phyloP scores from a whole-genome alignment of 2,329 filamentous ascomycete species.

The Penicillium aurantiogriseum region DNA sequence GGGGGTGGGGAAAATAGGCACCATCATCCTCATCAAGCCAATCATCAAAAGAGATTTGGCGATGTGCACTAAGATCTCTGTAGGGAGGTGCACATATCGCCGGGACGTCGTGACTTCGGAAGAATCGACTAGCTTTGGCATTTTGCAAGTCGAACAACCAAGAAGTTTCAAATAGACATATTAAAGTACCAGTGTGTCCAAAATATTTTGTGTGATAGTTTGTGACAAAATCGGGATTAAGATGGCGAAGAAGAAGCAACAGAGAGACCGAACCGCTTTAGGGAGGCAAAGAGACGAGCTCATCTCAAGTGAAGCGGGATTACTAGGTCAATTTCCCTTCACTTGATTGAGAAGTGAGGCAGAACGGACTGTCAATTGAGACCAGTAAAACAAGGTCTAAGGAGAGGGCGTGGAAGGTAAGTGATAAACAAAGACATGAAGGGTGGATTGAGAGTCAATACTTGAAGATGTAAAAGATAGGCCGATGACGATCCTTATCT shows the following conservation, averaged over 20 bases:
- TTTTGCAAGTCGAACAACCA: not conserved
- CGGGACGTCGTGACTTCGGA: not conserved
- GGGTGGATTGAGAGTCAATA: not conserved
- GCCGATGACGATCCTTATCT: slow-evolving; percentile 7
- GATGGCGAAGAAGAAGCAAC: not conserved
- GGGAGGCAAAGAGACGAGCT: not conserved
- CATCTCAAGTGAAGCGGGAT: not conserved
- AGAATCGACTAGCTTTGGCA: not conserved
- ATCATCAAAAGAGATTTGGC: not conserved
- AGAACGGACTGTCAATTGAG: not conserved
- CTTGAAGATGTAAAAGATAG: not conserved
- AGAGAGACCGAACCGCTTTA: not conserved
- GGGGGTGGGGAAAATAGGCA: no score
- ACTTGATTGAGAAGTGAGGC: not conserved
- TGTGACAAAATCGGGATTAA: not conserved
- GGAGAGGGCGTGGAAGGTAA: not conserved
- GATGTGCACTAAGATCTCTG: slow-evolving; percentile 1
- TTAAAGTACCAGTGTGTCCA: not conserved
- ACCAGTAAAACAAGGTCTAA: not conserved
- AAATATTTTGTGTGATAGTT: not conserved
- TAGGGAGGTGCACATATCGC: slow-evolving; percentile 6
- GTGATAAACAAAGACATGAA: not conserved
- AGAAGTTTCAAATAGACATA: not conserved
- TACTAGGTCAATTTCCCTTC: not conserved
- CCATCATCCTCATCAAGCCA: not conserved